phyloP scores from a whole-genome alignment of 2,329 filamentous ascomycete species.

The Penicillium sp. region DNA sequence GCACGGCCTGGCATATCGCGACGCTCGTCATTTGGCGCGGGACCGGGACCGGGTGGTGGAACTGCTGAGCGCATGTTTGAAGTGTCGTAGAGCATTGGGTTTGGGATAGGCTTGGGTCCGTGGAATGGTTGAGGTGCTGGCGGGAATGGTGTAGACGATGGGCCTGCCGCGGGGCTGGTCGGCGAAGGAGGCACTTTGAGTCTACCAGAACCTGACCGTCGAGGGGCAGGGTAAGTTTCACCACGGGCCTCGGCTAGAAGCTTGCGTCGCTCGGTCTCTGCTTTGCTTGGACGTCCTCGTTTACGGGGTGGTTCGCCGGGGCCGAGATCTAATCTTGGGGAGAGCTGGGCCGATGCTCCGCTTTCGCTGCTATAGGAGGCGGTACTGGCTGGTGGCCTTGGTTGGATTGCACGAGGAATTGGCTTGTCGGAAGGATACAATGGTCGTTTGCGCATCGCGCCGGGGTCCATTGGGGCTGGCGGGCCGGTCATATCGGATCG shows the following conservation, averaged over 20 bases:
- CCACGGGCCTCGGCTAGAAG: constrained; percentile 40
- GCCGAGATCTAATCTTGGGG: constrained; percentile 33
- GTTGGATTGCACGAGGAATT: constrained; percentile 42
- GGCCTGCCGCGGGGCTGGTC: constrained; percentile 32
- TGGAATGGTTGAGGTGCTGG: constrained; percentile 3
- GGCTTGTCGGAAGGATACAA: constrained; percentile 34
- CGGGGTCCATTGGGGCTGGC: constrained; percentile 28
- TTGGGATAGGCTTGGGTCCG: constrained; percentile 5
- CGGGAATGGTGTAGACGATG: constrained; percentile 23
- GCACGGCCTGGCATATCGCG: constrained; percentile 25
- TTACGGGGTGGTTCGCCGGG: constrained; percentile 41
- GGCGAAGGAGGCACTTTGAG: constrained; percentile 32
- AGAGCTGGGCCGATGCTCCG: constrained; percentile 35
- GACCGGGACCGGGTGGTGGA: constrained; percentile 9
- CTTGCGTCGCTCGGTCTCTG: constrained; percentile 42
- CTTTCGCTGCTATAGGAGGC: constrained; percentile 38
- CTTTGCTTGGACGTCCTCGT: constrained; percentile 46
- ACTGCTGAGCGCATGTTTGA: constrained; percentile 17
- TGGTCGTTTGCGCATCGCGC: constrained; percentile 33
- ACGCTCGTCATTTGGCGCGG: constrained; percentile 4
- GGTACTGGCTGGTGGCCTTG: constrained; percentile 37
- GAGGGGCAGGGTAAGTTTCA: constrained; percentile 40
- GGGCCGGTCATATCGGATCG: constrained; percentile 26
- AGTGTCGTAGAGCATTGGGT: constrained; percentile 21
- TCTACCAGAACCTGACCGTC: constrained; percentile 28